phyloP scores from a whole-genome alignment of 164 flowering plant species.

The Warburgia ugandensis region DNA sequence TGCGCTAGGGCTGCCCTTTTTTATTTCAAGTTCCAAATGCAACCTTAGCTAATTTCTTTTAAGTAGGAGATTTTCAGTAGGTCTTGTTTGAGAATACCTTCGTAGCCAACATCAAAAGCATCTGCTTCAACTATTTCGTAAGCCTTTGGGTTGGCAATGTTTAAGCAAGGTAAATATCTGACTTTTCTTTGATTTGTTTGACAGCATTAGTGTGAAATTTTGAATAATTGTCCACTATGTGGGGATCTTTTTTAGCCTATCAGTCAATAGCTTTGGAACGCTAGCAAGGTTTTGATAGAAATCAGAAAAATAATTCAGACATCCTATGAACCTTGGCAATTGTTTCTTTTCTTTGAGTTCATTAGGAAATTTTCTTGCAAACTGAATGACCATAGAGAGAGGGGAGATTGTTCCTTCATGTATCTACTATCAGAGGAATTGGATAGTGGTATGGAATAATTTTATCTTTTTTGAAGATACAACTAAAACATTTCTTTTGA shows the following conservation, averaged over 20 bases:
- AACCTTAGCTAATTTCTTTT: not conserved
- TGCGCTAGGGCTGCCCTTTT: too few species aligned
- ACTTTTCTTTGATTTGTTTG: not conserved
- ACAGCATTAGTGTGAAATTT: not conserved
- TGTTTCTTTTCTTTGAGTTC: not conserved
- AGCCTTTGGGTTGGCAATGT: not conserved
- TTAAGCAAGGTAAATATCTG: not conserved
- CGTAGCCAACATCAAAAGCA: not conserved
- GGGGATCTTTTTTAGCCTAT: not conserved
- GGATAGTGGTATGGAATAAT: not conserved
- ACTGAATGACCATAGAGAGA: not conserved
- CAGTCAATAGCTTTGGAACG: not conserved
- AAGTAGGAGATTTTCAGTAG: too few species aligned
- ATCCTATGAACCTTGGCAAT: not conserved
- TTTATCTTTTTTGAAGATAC: not conserved
- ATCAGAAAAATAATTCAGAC: not conserved
- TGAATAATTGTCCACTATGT: not conserved
- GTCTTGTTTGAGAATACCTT: too few species aligned
- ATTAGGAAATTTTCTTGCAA: not conserved
- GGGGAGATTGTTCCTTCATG: not conserved
- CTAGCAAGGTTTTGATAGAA: not conserved
- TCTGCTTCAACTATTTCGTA: not conserved
- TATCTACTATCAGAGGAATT: not conserved
- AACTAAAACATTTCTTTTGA: not conserved
- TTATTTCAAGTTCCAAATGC: not conserved